These are phyloP conservation scores for Aspergillus neotritici DNA, from an alignment of 2,329 filamentous ascomycete genomes.

Conservation along the genomic window DNA sequence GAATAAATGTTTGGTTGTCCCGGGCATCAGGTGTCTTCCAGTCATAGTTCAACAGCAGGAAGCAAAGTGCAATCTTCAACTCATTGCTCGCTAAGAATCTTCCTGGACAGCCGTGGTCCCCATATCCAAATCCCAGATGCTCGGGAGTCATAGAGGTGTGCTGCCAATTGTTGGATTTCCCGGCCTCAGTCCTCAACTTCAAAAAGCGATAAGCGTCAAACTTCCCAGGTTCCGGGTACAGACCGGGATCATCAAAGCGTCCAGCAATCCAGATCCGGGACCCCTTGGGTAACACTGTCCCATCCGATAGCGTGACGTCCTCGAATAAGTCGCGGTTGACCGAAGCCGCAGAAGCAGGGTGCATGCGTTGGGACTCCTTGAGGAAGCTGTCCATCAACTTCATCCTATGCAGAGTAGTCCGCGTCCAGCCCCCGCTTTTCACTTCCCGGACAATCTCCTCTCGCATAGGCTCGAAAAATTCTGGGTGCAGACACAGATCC, in stretches of 20 bases:
- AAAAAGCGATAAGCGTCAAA: slow-evolving; percentile 6
- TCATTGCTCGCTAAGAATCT: neutral
- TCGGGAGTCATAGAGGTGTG: neutral
- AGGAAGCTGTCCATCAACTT: slow-evolving; percentile 10
- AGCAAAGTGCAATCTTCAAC: slow-evolving; percentile 1
- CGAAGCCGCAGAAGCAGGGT: slow-evolving; percentile 1
- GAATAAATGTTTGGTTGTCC: too few relatives aligned
- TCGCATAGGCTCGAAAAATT: slow-evolving; percentile 1
- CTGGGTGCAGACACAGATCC: neutral
- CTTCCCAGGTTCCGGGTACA: neutral
- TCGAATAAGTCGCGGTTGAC: neutral
- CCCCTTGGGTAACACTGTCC: neutral
- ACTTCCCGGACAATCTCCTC: neutral
- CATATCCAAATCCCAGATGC: slow-evolving; percentile 3
- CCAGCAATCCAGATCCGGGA: neutral
- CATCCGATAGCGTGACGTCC: neutral
- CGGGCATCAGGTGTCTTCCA: too few relatives aligned
- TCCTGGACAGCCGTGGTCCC: slow-evolving; percentile 1
- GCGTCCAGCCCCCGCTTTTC: slow-evolving; percentile 1
- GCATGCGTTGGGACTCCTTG: slow-evolving; percentile 9
- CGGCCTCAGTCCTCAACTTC: neutral
- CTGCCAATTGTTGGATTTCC: neutral
- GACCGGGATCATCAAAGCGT: neutral
- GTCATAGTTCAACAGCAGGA: slow-evolving; percentile 1
- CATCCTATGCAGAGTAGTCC: slow-evolving; percentile 2